Evolutionary conservation across 805 yeast species (phyloP).

Genomic region (Citeromyces matritensis): DNA sequence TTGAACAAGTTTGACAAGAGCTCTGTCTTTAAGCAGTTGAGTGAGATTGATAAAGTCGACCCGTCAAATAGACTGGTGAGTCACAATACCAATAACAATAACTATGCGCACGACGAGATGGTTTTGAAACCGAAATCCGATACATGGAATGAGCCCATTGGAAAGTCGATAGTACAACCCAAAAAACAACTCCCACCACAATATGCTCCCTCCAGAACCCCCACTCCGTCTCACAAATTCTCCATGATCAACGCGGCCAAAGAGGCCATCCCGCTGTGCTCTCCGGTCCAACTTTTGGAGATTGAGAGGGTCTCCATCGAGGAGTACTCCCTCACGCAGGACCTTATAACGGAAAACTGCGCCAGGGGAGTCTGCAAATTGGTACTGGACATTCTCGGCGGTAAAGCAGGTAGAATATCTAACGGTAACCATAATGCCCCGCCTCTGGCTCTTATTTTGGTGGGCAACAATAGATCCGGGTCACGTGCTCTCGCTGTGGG

Average conservation of each 20-base stretch:
- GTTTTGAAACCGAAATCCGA: slow-evolving; percentile 38
- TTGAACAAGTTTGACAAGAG: slow-evolving; percentile 73
- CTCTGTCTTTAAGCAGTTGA: slow-evolving; percentile 66
- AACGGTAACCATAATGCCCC: slow-evolving; percentile 62
- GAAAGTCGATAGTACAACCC: too few relatives aligned
- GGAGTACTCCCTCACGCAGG: slow-evolving; percentile 30
- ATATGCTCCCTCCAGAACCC: background rate
- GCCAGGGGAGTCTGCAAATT: slow-evolving; percentile 51
- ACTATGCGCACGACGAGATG: slow-evolving; percentile 62
- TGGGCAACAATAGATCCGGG: slow-evolving; percentile 68
- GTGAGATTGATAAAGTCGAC: slow-evolving; percentile 42
- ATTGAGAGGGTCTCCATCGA: slow-evolving; percentile 48
- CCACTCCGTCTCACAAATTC: background rate
- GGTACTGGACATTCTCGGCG: slow-evolving; percentile 52
- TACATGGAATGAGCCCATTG: slow-evolving; percentile 45
- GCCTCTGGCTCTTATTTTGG: slow-evolving; percentile 57
- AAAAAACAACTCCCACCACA: slow-evolving; percentile 2
- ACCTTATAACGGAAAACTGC: slow-evolving; percentile 44
- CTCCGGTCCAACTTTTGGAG: slow-evolving; percentile 69
- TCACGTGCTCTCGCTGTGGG: slow-evolving; percentile 66
- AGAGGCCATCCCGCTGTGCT: slow-evolving; percentile 39
- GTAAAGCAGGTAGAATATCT: slow-evolving; percentile 41
- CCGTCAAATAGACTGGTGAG: slow-evolving; percentile 58
- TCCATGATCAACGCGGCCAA: slow-evolving; percentile 6
- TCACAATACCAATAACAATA: slow-evolving; percentile 40